Evolutionary conservation across 1,284 basidiomycete genomes (phyloP).

Genomic region (Cutaneotrichosporon daszewskae): DNA sequence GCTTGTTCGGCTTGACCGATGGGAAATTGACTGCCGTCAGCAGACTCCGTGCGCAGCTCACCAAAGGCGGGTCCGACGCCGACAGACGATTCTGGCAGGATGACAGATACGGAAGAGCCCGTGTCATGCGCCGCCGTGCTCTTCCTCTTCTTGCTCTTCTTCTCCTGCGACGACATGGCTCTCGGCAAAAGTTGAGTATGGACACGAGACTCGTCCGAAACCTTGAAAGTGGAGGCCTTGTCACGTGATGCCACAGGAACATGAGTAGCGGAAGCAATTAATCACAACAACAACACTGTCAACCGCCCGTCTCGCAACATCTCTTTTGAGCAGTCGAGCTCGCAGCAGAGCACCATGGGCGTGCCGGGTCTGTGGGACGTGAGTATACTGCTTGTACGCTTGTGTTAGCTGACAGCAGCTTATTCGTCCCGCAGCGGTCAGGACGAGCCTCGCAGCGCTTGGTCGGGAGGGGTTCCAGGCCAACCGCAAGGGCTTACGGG

Average conservation of each 20-base stretch:
- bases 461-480: conserved; percentile 37
- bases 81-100: background rate
- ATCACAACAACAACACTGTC: conserved; percentile 1
- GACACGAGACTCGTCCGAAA: conserved; percentile 1
- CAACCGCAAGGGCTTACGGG: conserved; percentile 38
- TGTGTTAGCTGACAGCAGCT: conserved; percentile 23
- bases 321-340: background rate
- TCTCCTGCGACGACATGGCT: conserved; percentile 11
- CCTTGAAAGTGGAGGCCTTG: background rate
- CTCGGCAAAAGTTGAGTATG: background rate
- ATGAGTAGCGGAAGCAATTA: no score
- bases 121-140: conserved; percentile 25
- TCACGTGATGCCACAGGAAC: conserved; percentile 1
- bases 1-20: conserved; percentile 57
- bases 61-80: conserved; percentile 67
- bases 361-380: conserved; percentile 49
- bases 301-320: background rate
- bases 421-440: conserved; percentile 37
- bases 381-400: conserved; percentile 10
- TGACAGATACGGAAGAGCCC: background rate
- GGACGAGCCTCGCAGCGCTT: conserved; percentile 30
- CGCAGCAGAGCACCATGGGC: conserved; percentile 39
- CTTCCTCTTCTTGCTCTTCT: conserved; percentile 31
- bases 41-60: no score
- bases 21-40: conserved; percentile 63